Conservation (phyloP, 257 asterid genomes). For the Datura wrightii region DNA sequence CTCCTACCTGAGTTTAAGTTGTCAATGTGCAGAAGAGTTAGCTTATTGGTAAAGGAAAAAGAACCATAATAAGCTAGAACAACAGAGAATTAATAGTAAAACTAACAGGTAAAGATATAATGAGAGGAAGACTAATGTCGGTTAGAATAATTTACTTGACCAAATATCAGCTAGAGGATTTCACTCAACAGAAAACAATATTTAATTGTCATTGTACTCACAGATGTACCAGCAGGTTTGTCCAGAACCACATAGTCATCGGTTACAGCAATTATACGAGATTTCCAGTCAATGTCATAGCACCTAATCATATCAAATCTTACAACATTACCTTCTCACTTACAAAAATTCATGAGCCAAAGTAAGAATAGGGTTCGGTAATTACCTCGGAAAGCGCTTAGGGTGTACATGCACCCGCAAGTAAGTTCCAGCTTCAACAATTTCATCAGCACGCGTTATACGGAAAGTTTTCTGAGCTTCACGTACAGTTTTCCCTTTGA, state of each 20-base stretch:
- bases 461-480: constrained; percentile 93
- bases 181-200: background rate
- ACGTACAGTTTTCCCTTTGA: constrained; percentile 84
- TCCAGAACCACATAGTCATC: constrained; percentile 79
- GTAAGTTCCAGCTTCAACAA: constrained; percentile 92
- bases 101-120: background rate
- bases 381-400: constrained; percentile 92
- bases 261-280: constrained; percentile 79
- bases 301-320: constrained; percentile 60
- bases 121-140: background rate
- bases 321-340: constrained; percentile 20
- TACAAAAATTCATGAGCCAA: background rate
- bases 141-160: background rate
- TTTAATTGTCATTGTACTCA: constrained; percentile 46
- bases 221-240: constrained; percentile 98
- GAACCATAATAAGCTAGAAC: background rate
- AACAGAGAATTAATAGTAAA: background rate
- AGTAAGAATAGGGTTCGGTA: background rate
- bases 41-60: background rate
- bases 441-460: constrained; percentile 61
- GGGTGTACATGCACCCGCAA: constrained; percentile 95
- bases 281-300: constrained; percentile 92
- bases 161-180: background rate
- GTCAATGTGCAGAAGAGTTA: constrained; percentile 25
- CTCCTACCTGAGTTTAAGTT: constrained; percentile 72